These are phyloP conservation scores for Neurospora sp. DNA, from an alignment of 495 filamentous ascomycete species.

Conservation along the genomic window DNA sequence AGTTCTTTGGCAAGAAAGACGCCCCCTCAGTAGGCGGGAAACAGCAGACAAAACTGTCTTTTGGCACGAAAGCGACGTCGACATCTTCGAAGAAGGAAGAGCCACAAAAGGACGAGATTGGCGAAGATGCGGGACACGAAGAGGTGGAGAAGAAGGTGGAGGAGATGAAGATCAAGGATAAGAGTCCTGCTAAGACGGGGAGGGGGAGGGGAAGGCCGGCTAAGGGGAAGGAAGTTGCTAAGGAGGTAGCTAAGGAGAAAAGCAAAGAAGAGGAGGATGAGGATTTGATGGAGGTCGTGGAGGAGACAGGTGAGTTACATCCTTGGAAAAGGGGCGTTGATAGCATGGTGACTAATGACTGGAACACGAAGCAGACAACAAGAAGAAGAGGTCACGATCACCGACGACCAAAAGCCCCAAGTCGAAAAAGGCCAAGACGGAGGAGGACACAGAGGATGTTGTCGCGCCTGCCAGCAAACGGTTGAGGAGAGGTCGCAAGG, in stretches of 20 bases:
- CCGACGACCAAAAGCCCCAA: conserved; percentile 4
- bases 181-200: neutral
- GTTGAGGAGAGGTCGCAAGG: conserved; percentile 28
- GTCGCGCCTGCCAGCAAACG: conserved; percentile 47
- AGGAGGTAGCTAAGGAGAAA: neutral
- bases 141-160: conserved; percentile 21
- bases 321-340: neutral
- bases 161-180: conserved; percentile 12
- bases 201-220: neutral
- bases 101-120: conserved; percentile 13
- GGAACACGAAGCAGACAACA: conserved; percentile 18
- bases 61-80: conserved; percentile 40
- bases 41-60: conserved; percentile 67
- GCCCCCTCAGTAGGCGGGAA: conserved; percentile 43
- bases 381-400: conserved; percentile 25
- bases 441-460: conserved; percentile 34
- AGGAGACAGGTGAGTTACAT: neutral
- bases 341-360: neutral
- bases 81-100: conserved; percentile 15
- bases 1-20: conserved; percentile 56
- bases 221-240: neutral
- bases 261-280: conserved; percentile 17
- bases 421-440: conserved; percentile 16
- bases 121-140: conserved; percentile 8
- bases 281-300: conserved; percentile 14